Conservation (phyloP, 1,284 basidiomycete species). For the Boletus smithii region DNA sequence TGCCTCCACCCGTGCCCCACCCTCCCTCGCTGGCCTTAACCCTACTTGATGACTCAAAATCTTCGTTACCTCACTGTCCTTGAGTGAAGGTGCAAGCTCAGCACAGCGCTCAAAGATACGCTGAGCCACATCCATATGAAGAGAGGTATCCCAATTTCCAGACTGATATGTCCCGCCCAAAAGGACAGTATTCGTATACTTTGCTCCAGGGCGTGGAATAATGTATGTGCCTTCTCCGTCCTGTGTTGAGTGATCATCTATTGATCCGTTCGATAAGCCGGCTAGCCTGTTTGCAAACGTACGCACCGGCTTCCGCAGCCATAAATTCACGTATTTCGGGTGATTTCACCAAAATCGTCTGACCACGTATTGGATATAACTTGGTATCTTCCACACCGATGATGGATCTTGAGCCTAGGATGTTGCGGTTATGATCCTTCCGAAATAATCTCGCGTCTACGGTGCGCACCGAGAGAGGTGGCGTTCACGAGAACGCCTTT, state of each 20-base stretch:
- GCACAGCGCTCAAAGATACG: constrained; percentile 46
- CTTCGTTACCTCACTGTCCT: constrained; percentile 35
- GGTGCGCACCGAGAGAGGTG: constrained; percentile 42
- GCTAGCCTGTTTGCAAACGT: background rate
- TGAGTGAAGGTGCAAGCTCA: constrained; percentile 38
- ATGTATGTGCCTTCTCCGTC: constrained; percentile 43
- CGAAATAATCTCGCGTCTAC: background rate
- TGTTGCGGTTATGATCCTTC: background rate
- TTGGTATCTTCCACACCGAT: constrained; percentile 57
- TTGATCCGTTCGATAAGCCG: background rate
- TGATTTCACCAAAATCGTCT: constrained; percentile 60
- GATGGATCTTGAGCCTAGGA: constrained; percentile 50
- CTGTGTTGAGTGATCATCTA: constrained; percentile 17
- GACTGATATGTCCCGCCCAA: constrained; percentile 55
- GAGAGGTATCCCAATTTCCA: constrained; percentile 47
- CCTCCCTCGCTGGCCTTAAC: constrained; percentile 53
- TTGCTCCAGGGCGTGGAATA: constrained; percentile 47
- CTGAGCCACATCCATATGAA: constrained; percentile 42
- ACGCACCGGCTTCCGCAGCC: constrained; percentile 17
- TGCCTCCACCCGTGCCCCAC: constrained; percentile 56
- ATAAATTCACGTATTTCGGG: constrained; percentile 45
- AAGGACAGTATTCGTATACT: constrained; percentile 39
- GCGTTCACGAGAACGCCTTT: constrained; percentile 47
- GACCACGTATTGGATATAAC: constrained; percentile 68
- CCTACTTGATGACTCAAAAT: constrained; percentile 62